Percentiles rank a stretch among this genome's conserved stretches.
Evolutionary conservation across 106 monocot genomes (phyloP).

Genomic region (Dendrobium catenatum): DNA sequence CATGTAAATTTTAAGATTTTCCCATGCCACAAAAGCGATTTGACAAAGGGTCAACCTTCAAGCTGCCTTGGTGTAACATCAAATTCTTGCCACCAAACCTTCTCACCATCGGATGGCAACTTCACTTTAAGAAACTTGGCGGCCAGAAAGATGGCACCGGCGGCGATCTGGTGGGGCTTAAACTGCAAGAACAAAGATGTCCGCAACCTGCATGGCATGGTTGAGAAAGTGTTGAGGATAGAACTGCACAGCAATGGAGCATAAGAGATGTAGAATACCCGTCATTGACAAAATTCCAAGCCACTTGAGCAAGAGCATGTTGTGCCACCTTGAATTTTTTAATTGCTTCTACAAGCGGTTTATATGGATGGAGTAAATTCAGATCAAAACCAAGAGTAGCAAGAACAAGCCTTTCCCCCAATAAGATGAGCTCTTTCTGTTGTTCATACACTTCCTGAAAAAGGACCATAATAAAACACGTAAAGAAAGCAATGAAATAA

Average conservation of each 20-base stretch:
- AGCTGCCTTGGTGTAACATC: slow-evolving; percentile 51
- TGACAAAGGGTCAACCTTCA: slow-evolving; percentile 33
- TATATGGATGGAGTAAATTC: slow-evolving; percentile 76
- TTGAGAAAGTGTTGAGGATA: slow-evolving; percentile 1
- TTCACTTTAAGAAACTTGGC: slow-evolving; percentile 77
- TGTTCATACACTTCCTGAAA: slow-evolving; percentile 76
- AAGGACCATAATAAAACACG: neutral
- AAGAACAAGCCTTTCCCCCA: slow-evolving; percentile 70
- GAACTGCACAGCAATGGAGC: slow-evolving; percentile 5
- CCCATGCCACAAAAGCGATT: neutral
- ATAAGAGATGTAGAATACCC: slow-evolving; percentile 36
- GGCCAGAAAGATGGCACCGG: slow-evolving; percentile 71
- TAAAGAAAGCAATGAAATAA: neutral
- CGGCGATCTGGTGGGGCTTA: slow-evolving; percentile 75
- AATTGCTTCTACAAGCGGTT: slow-evolving; percentile 74
- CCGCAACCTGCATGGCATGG: slow-evolving; percentile 49
- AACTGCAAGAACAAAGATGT: slow-evolving; percentile 71
- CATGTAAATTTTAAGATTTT: neutral
- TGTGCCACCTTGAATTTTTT: slow-evolving; percentile 83
- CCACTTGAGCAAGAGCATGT: slow-evolving; percentile 79
- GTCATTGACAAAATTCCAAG: slow-evolving; percentile 87
- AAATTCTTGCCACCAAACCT: slow-evolving; percentile 65
- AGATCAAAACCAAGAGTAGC: slow-evolving; percentile 83
- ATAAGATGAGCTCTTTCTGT: slow-evolving; percentile 67
- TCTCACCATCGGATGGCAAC: slow-evolving; percentile 57